Evolutionary conservation across 139 green algal species (phyloP).

Genomic region (Coelastrella sp.): DNA sequence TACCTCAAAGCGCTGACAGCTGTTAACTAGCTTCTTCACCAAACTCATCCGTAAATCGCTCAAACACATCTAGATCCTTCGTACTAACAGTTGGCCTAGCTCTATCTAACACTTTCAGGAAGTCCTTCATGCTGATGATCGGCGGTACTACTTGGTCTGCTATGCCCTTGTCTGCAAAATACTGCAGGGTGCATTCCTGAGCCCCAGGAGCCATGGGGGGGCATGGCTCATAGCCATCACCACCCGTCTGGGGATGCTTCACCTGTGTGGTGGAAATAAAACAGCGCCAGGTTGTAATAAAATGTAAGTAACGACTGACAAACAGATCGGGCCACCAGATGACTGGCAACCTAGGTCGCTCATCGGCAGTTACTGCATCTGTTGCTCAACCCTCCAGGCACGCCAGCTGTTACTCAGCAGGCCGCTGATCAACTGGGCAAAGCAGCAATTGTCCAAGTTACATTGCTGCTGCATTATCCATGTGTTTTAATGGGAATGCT

Average conservation of each 20-base stretch:
- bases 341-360: too few relatives aligned
- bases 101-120: conserved; percentile 76
- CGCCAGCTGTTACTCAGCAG: too few relatives aligned
- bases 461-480: too few relatives aligned
- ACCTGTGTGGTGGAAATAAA: too few relatives aligned
- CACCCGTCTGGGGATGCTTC: conserved; percentile 6
- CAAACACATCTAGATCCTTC: conserved; percentile 89
- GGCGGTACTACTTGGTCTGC: conserved; percentile 64
- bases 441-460: too few relatives aligned
- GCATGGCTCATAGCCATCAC: conserved; percentile 81
- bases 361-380: too few relatives aligned
- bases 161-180: conserved; percentile 81
- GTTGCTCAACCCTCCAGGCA: too few relatives aligned
- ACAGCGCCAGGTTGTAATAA: too few relatives aligned
- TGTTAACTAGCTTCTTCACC: conserved; percentile 86
- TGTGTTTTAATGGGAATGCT: too few relatives aligned
- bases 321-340: too few relatives aligned
- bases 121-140: conserved; percentile 54
- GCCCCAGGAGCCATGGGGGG: conserved; percentile 78
- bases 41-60: conserved; percentile 97
- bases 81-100: conserved; percentile 94
- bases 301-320: too few relatives aligned
- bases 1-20: not conserved
- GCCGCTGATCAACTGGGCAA: too few relatives aligned
- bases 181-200: conserved; percentile 80